These are phyloP conservation scores for Boletus tomentosulus DNA, from an alignment of 768 basidiomycete species.

Conservation along the genomic window DNA sequence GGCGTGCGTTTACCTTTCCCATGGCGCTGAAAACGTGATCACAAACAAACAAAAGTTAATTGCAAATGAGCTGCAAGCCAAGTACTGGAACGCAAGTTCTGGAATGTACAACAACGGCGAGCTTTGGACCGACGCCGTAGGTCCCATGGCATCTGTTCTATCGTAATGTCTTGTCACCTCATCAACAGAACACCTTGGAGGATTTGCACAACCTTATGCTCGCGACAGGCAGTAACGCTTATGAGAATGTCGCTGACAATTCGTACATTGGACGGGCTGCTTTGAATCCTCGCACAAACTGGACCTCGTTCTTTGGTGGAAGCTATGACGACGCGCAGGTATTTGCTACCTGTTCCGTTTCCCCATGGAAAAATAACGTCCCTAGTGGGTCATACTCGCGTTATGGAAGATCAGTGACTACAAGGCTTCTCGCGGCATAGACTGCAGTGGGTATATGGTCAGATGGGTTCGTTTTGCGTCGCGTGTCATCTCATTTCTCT, in stretches of 20 bases:
- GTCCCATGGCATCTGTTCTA: constrained; percentile 5
- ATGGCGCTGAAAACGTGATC: background rate
- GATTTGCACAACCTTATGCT: constrained; percentile 59
- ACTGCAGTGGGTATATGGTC: constrained; percentile 19
- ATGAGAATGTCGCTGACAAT: constrained; percentile 34
- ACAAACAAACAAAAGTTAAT: constrained; percentile 16
- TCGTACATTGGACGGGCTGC: constrained; percentile 46
- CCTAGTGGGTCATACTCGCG: constrained; percentile 53
- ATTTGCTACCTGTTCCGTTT: constrained; percentile 3
- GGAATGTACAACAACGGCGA: constrained; percentile 49
- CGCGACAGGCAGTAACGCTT: constrained; percentile 40
- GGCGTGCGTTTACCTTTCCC: constrained; percentile 3
- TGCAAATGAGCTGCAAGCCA: constrained; percentile 22
- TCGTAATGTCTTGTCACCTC: background rate
- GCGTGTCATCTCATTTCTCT: constrained; percentile 24
- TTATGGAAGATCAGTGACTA: constrained; percentile 59
- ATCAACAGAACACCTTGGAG: constrained; percentile 49
- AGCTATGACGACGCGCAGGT: constrained; percentile 54
- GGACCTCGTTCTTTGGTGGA: constrained; percentile 42
- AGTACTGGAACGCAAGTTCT: constrained; percentile 38
- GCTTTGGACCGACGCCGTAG: constrained; percentile 55
- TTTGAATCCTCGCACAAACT: constrained; percentile 37
- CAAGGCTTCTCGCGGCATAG: constrained; percentile 37
- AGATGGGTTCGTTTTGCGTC: constrained; percentile 10
- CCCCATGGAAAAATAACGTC: background rate